These are phyloP conservation scores for Helichrysum umbraculigerum DNA, from an alignment of 129 eudicot species.

Conservation along the genomic window DNA sequence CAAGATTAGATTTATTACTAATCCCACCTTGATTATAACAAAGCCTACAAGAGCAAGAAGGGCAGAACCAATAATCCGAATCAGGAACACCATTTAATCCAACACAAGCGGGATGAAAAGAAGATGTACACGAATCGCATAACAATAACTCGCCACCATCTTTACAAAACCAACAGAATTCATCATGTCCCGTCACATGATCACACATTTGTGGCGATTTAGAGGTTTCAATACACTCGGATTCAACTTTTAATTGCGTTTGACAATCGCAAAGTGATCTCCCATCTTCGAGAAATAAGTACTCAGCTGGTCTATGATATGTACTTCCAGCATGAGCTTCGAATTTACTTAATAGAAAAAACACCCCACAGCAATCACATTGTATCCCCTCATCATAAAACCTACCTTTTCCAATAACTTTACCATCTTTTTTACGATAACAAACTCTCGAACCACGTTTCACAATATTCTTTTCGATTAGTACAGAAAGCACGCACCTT, in stretches of 20 bases:
- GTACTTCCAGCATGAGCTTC: slow-evolving; percentile 82
- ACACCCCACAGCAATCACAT: slow-evolving; percentile 58
- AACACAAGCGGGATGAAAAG: slow-evolving; percentile 65
- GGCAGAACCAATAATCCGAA: slow-evolving; percentile 61
- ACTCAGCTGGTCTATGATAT: slow-evolving; percentile 63
- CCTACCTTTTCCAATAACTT: slow-evolving; percentile 39
- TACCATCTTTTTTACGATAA: slow-evolving; percentile 38
- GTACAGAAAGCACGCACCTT: slow-evolving; percentile 38
- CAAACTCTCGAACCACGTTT: slow-evolving; percentile 40
- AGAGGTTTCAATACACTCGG: not conserved
- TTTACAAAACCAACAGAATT: slow-evolving; percentile 63
- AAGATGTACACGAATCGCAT: slow-evolving; percentile 79
- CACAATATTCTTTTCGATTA: slow-evolving; percentile 51
- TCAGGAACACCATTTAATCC: slow-evolving; percentile 43
- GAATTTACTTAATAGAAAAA: slow-evolving; percentile 51
- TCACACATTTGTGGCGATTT: not conserved
- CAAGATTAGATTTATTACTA: slow-evolving; percentile 18
- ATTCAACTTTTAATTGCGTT: slow-evolving; percentile 28
- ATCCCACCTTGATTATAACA: slow-evolving; percentile 45
- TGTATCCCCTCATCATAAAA: slow-evolving; percentile 55
- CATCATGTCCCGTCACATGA: slow-evolving; percentile 29
- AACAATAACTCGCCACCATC: slow-evolving; percentile 56
- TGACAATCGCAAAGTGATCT: slow-evolving; percentile 51
- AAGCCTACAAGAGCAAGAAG: slow-evolving; percentile 70
- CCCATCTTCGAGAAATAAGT: slow-evolving; percentile 67